phyloP scores from a whole-genome alignment of 257 asterid genomes.

The Nicotiana sylvestris region DNA sequence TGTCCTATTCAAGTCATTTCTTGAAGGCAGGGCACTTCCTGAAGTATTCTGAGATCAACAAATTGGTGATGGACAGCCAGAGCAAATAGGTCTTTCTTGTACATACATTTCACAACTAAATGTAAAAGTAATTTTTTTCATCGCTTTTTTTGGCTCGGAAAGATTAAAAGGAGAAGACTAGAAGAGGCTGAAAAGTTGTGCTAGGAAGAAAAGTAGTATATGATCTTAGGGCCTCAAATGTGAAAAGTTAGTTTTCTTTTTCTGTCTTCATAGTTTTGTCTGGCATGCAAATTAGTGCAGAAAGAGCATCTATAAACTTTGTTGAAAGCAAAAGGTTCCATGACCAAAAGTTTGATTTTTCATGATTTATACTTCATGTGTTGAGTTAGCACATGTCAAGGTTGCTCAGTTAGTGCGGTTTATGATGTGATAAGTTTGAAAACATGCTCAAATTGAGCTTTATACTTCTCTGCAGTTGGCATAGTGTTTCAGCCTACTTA shows the following conservation, averaged over 20 bases:
- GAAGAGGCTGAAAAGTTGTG: neutral
- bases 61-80: neutral
- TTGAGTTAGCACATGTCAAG: neutral
- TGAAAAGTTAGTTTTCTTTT: neutral
- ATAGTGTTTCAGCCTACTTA: too few species aligned
- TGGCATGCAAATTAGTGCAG: slow-evolving; percentile 1
- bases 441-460: too few species aligned
- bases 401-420: neutral
- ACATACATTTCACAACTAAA: neutral
- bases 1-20: slow-evolving; percentile 60
- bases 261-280: neutral
- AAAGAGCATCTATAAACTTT: neutral
- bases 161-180: neutral
- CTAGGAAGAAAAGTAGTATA: neutral
- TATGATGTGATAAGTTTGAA: too few species aligned
- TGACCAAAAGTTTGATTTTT: neutral
- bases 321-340: neutral
- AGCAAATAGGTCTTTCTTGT: slow-evolving; percentile 16
- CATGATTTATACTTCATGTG: neutral
- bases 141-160: neutral
- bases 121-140: neutral
- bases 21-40: slow-evolving; percentile 53
- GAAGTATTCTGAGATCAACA: slow-evolving; percentile 23
- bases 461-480: too few species aligned
- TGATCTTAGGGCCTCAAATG: neutral